Evolutionary conservation across 2,329 filamentous ascomycete genomes (phyloP).

Genomic region (Chrysoporthe cubensis): DNA sequence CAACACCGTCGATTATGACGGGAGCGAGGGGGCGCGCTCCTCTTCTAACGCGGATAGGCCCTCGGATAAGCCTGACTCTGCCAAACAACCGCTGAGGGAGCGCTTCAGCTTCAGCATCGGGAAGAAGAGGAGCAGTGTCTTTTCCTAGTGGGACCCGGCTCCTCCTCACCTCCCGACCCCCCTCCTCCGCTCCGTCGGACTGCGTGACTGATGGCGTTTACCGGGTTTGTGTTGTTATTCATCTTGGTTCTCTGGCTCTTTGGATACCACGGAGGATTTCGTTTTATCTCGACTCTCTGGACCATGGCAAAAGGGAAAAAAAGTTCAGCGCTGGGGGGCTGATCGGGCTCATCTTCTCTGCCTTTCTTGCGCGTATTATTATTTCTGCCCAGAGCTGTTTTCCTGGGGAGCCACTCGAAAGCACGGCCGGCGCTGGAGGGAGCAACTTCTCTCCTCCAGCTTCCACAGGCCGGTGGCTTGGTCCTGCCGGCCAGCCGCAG

Average conservation of each 20-base stretch:
- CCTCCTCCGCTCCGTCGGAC: neutral
- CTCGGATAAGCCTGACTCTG: conserved; percentile 50
- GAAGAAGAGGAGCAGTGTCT: conserved; percentile 67
- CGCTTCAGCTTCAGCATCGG: conserved; percentile 39
- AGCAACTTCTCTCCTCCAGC: neutral
- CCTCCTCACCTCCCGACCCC: neutral
- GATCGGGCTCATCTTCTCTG: neutral
- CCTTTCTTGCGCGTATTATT: neutral
- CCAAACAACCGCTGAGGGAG: conserved; percentile 36
- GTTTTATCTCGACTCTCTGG: neutral
- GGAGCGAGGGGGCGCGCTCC: conserved; percentile 29
- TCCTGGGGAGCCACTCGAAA: neutral
- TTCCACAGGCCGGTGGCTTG: neutral
- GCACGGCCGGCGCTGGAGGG: neutral
- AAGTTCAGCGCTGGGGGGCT: neutral
- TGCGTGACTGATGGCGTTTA: neutral
- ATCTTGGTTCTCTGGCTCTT: neutral
- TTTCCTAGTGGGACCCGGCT: conserved; percentile 32
- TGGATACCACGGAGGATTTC: conserved; percentile 21
- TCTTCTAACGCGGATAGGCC: conserved; percentile 26
- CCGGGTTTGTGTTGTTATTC: neutral
- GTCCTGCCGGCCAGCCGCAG: neutral
- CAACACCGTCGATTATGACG: conserved; percentile 34
- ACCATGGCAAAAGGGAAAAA: conserved; percentile 2
- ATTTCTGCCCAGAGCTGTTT: neutral